These are phyloP conservation scores for Kluyveromyces sp. DNA, from an alignment of 1,139 yeast species.

Conservation along the genomic window DNA sequence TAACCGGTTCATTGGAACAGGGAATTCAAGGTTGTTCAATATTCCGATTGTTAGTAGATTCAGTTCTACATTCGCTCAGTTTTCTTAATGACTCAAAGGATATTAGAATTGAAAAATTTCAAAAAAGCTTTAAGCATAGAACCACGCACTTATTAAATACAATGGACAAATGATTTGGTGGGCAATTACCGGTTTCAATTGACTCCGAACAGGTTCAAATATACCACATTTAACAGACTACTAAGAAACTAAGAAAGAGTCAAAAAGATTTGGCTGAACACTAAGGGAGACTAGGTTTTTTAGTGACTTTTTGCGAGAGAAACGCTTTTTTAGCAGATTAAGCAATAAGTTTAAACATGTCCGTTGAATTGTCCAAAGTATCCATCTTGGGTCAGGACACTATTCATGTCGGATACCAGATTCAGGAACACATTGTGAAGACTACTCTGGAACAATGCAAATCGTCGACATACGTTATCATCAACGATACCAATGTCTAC, in stretches of 20 bases:
- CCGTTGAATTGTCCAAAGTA: conserved; percentile 38
- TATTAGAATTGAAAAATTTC: background rate
- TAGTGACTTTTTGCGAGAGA: background rate
- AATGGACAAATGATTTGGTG: too few species aligned
- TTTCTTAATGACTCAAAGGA: background rate
- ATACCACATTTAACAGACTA: too few species aligned
- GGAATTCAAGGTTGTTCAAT: too few species aligned
- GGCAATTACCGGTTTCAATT: too few species aligned
- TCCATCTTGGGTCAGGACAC: conserved; percentile 73
- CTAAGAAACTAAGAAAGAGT: too few species aligned
- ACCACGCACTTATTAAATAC: too few species aligned
- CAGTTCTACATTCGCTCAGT: background rate
- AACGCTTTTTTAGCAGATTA: too few species aligned
- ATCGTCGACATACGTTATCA: conserved; percentile 86
- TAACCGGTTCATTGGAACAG: too few species aligned
- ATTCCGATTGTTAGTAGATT: too few species aligned
- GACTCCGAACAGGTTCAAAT: too few species aligned
- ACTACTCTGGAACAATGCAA: conserved; percentile 56
- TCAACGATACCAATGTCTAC: conserved; percentile 79
- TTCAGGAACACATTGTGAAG: conserved; percentile 65
- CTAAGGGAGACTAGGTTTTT: background rate
- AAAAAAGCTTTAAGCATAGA: background rate
- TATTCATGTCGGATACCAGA: conserved; percentile 86
- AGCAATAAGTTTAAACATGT: background rate
- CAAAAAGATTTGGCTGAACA: too few species aligned